Percentiles rank a stretch among this genome's conserved stretches.
phyloP scores from a whole-genome alignment of 1,284 basidiomycete genomes.

The Serendipita sp. region DNA sequence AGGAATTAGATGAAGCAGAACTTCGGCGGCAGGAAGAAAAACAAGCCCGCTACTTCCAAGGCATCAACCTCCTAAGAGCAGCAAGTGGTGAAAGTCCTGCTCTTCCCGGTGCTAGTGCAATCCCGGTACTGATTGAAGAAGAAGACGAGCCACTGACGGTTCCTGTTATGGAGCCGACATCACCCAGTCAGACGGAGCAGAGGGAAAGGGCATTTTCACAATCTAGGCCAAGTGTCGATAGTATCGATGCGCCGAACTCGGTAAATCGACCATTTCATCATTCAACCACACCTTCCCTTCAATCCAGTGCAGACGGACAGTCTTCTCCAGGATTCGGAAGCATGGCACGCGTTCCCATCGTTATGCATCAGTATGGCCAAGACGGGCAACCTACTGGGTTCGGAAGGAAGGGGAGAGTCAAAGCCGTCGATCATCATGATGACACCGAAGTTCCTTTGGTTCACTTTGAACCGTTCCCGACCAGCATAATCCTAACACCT shows the following conservation, averaged over 20 bases:
- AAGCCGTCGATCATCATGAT: neutral
- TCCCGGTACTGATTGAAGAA: neutral
- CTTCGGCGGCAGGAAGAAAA: neutral
- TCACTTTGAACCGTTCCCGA: slow-evolving; percentile 4
- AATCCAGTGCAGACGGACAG: neutral
- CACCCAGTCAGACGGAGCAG: neutral
- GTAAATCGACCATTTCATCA: neutral
- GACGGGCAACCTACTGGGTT: slow-evolving; percentile 3
- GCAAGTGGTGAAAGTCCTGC: neutral
- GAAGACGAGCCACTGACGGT: neutral
- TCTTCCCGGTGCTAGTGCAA: neutral
- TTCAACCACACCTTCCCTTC: neutral
- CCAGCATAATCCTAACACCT: neutral
- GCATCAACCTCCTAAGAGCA: neutral
- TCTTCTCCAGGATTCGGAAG: neutral
- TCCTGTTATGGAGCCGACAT: slow-evolving; percentile 1
- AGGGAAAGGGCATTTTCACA: neutral
- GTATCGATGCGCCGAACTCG: neutral
- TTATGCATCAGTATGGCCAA: slow-evolving; percentile 7
- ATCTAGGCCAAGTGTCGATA: neutral
- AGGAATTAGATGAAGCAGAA: neutral
- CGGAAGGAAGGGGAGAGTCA: slow-evolving; percentile 2
- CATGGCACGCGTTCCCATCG: slow-evolving; percentile 2
- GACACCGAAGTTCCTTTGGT: neutral
- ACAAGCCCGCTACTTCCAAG: slow-evolving; percentile 1